These are phyloP conservation scores for Termitomyces sp. DNA, from an alignment of 768 basidiomycete species.

Conservation along the genomic window DNA sequence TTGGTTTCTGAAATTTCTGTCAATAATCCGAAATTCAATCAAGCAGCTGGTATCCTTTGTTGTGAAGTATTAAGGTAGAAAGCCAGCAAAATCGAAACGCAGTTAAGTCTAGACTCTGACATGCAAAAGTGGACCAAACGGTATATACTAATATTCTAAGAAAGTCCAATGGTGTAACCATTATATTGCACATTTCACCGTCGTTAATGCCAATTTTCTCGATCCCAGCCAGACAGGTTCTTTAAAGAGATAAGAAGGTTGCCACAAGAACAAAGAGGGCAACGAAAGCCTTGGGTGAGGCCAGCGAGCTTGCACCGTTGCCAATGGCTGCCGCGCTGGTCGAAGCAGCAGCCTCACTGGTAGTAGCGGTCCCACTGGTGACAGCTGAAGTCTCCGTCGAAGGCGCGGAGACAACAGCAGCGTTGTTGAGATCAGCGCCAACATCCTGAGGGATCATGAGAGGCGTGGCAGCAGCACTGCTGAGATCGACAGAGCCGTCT, in stretches of 20 bases:
- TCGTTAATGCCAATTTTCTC: slow-evolving; percentile 9
- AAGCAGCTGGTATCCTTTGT: slow-evolving; percentile 1
- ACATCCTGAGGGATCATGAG: slow-evolving; percentile 62
- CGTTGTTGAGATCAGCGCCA: slow-evolving; percentile 37
- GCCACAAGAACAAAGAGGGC: slow-evolving; percentile 42
- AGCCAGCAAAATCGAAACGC: slow-evolving; percentile 19
- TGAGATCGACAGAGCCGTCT: slow-evolving; percentile 51
- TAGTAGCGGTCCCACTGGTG: slow-evolving; percentile 14
- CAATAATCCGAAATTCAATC: neutral
- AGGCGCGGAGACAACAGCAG: slow-evolving; percentile 20
- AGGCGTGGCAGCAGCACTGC: slow-evolving; percentile 37
- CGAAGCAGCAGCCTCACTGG: slow-evolving; percentile 22
- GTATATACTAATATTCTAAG: slow-evolving; percentile 29
- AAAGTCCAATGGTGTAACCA: slow-evolving; percentile 20
- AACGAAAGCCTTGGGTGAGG: slow-evolving; percentile 47
- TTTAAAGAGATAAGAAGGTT: slow-evolving; percentile 48
- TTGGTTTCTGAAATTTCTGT: slow-evolving; percentile 33
- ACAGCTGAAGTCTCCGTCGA: slow-evolving; percentile 18
- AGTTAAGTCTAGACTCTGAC: slow-evolving; percentile 20
- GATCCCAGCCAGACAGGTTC: neutral
- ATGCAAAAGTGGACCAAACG: slow-evolving; percentile 9
- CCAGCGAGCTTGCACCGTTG: slow-evolving; percentile 44
- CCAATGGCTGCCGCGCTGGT: slow-evolving; percentile 29
- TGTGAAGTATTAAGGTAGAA: slow-evolving; percentile 14
- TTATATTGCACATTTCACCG: slow-evolving; percentile 15